phyloP scores from a whole-genome alignment of 345 rosid species.

The Eucalyptus polyanthemos region DNA sequence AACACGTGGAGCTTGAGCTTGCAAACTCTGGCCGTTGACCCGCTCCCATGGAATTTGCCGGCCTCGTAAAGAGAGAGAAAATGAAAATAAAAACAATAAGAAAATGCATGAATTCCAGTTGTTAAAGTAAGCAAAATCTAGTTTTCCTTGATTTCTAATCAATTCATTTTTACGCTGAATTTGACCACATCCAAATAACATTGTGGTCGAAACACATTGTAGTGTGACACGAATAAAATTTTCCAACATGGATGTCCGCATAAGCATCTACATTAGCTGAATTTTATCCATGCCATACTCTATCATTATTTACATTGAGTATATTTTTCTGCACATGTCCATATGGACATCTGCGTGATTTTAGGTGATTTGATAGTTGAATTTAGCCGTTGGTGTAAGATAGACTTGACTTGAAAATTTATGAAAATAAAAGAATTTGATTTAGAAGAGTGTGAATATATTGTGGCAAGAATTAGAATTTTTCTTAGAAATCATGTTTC shows the following conservation, averaged over 20 bases:
- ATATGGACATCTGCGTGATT: neutral
- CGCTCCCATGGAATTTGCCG: neutral
- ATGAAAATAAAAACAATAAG: neutral
- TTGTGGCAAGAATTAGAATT: accelerated
- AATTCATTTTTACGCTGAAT: neutral
- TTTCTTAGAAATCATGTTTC: neutral
- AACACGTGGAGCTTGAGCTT: neutral
- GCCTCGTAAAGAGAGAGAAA: neutral
- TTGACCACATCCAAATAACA: neutral
- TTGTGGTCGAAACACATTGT: neutral
- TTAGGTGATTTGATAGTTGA: no score
- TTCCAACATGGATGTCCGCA: neutral
- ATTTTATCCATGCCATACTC: neutral
- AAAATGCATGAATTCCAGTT: neutral
- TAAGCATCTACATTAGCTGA: neutral
- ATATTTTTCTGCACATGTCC: no score
- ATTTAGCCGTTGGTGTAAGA: neutral
- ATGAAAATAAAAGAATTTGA: neutral
- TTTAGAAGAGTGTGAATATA: neutral
- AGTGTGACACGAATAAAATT: neutral
- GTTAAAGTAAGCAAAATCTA: neutral
- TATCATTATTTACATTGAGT: neutral
- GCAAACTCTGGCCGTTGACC: neutral
- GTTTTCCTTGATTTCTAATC: neutral
- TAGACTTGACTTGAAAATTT: neutral